Base-by-base conservation (phyloP, 805 yeast species). In the Pichia deserticola region DNA sequence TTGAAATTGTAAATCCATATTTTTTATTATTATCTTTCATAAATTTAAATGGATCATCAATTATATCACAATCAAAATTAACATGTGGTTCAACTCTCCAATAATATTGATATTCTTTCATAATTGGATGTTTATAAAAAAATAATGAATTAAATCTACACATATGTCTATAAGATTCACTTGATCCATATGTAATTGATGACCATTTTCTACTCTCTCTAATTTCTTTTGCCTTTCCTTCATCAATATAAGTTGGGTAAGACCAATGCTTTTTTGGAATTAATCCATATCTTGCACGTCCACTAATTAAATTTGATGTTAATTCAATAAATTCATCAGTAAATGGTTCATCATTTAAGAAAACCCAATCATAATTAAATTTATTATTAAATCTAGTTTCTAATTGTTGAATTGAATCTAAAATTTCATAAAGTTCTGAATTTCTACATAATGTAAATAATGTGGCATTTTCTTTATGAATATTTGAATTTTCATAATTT, bases 131-230 rank as follows among this genome's bases (percentile, higher is more conserved):
- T 60, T 77, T 72, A 68, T 75, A 77, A 61, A 78, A 78, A 57
- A 82, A 84, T 59, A 74, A 67, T 35, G 73, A 68, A 52, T 67
- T 72, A 56, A 54, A 75, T 34, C 79, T 61, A 55, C 78, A 75
- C 95, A 87, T 87, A 64, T 83, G 86, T 57, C 92, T 74, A 62
- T 86, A 86, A 33, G 81, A 72, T 57, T 80, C 84, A 40, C 81
- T 75, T 9, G 69, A 75, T 20, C 86, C 90, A 60, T 86, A 86
- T 4, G 78, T 73, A 43, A 84, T 73, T 33, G 56, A 51, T 13
- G 63, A 40, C 52, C 70, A 63, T 36, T 64, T 62, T 60, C 65
- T 61, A 9, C 68, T 60, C 32, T 61, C 64, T 51, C 73, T 54
- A 20, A 63, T 59, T 33, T 64, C 61, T 30, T 60, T 67, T 2